Percentiles rank a stretch among this genome's conserved stretches.
Evolutionary conservation across 495 filamentous ascomycete genomes (phyloP).

Genomic region (Xylaria sp.): DNA sequence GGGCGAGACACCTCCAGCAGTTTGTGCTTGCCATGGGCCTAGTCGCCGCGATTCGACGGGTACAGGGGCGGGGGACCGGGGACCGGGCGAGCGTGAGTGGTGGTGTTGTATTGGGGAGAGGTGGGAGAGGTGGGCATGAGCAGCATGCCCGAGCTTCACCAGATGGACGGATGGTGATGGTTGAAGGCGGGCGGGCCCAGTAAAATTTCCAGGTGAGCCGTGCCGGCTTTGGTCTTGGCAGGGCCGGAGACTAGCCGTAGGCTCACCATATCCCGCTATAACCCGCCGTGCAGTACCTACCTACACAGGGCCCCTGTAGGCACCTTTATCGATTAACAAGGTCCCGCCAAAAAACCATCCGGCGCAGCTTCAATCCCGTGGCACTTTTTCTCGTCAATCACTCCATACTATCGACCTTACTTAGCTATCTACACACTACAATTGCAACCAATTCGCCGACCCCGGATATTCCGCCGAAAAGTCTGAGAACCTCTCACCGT

Average conservation of each 20-base stretch:
- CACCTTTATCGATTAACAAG: conserved; percentile 20
- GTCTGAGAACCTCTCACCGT: neutral
- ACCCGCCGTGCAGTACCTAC: neutral
- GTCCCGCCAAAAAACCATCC: conserved; percentile 37
- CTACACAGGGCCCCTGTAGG: neutral
- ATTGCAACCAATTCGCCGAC: neutral
- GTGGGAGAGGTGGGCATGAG: conserved; percentile 12
- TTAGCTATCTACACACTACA: neutral
- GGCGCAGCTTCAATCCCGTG: conserved; percentile 27
- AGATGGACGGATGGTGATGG: neutral
- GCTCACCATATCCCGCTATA: conserved; percentile 8
- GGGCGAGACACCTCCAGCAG: conserved; percentile 72
- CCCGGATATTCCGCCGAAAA: neutral
- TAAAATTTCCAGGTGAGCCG: conserved; percentile 28
- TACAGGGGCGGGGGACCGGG: no score
- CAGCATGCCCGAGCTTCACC: conserved; percentile 24
- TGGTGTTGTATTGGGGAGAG: conserved; percentile 34
- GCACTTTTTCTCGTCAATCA: conserved; percentile 26
- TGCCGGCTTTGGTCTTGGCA: no score
- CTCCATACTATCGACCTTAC: conserved; percentile 13
- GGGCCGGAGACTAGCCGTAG: no score
- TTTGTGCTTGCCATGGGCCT: conserved; percentile 69
- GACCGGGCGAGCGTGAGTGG: conserved; percentile 37
- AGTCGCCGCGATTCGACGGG: conserved; percentile 37
- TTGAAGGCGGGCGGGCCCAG: conserved; percentile 20